Conservation (phyloP, 345 rosid species). For the Odontarrhena argentea region DNA sequence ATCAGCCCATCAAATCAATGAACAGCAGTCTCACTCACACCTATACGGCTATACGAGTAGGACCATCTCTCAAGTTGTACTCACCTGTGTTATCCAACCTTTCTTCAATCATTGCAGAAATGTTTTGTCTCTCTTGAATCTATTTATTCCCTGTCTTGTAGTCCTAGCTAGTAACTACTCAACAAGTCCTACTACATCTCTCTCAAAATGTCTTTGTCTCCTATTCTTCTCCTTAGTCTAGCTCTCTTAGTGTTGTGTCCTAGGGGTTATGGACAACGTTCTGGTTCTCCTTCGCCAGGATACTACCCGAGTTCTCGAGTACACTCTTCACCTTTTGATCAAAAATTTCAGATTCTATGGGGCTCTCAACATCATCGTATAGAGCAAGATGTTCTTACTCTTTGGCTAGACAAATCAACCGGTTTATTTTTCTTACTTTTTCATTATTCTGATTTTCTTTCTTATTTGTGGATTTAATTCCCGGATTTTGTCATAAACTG, state of each 20-base stretch:
- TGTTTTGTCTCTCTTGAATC: slow-evolving; percentile 1
- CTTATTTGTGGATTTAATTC: background rate
- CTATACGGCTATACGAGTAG: slow-evolving; percentile 26
- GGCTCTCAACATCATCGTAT: slow-evolving; percentile 80
- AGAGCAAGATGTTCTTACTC: slow-evolving; percentile 58
- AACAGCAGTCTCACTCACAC: slow-evolving; percentile 30
- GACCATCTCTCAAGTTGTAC: slow-evolving; percentile 38
- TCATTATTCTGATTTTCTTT: background rate
- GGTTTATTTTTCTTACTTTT: slow-evolving; percentile 44
- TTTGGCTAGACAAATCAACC: slow-evolving; percentile 74
- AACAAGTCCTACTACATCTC: slow-evolving; percentile 1
- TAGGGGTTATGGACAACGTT: slow-evolving; percentile 44
- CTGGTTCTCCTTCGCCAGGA: slow-evolving; percentile 87
- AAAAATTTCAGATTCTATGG: slow-evolving; percentile 69
- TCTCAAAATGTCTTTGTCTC: slow-evolving; percentile 48
- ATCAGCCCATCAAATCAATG: slow-evolving; percentile 35
- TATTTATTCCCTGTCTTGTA: slow-evolving; percentile 19
- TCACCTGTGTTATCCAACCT: slow-evolving; percentile 26
- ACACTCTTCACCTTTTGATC: slow-evolving; percentile 51
- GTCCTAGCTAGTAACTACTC: slow-evolving; percentile 23
- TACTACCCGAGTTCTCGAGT: slow-evolving; percentile 68
- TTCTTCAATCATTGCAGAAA: slow-evolving; percentile 34
- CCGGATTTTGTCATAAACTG: background rate
- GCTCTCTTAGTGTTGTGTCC: slow-evolving; percentile 36
- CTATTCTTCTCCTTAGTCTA: slow-evolving; percentile 36